Conservation (phyloP, 768 basidiomycete species). For the Rhodotorula sphaerocarpa region DNA sequence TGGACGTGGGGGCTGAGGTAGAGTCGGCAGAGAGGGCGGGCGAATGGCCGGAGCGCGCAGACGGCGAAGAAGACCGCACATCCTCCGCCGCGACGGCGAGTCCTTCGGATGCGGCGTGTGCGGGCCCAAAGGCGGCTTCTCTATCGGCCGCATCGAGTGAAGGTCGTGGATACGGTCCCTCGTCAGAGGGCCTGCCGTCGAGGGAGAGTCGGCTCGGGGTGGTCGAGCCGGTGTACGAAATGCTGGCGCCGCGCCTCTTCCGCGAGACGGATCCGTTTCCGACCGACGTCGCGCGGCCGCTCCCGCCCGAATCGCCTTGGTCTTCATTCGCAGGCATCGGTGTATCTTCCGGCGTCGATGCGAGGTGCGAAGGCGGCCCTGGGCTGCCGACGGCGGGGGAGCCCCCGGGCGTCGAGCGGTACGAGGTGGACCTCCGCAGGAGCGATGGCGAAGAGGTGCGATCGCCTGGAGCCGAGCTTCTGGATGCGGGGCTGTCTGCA, state of each 20-base stretch:
- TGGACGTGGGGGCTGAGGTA: not conserved
- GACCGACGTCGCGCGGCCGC: slow-evolving; percentile 10
- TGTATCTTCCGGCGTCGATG: no score
- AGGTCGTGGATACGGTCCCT: no score
- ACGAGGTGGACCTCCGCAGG: slow-evolving; percentile 3
- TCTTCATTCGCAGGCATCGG: not conserved
- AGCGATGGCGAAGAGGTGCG: not conserved
- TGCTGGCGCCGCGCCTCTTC: not conserved
- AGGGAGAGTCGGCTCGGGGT: not conserved
- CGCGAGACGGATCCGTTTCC: not conserved
- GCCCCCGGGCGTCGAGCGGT: not conserved
- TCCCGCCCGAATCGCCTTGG: not conserved
- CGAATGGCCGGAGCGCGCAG: not conserved
- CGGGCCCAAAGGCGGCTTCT: no score
- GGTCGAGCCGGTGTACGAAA: not conserved
- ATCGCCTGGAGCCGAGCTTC: no score
- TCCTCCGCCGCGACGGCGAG: no score
- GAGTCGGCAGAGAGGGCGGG: not conserved
- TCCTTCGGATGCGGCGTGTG: no score
- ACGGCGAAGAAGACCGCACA: no score
- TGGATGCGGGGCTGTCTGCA: no score
- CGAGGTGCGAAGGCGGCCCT: not conserved
- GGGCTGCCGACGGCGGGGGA: no score
- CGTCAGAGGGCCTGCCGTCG: no score
- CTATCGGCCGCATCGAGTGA: no score